phyloP scores from a whole-genome alignment of 2,329 filamentous ascomycete genomes.

The Coniosporium uncinatum region DNA sequence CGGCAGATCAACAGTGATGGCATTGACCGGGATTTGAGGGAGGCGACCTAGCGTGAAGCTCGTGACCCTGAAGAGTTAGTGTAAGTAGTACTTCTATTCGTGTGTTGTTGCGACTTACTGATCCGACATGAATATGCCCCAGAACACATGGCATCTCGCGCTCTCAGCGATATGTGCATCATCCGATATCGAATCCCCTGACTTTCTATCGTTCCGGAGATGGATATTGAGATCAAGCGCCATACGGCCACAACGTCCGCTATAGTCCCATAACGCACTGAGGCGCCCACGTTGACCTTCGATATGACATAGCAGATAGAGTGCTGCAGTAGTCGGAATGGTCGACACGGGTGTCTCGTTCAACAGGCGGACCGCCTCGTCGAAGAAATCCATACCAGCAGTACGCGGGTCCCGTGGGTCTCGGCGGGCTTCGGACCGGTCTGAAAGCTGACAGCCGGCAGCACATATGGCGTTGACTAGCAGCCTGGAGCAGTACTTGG shows the following conservation, averaged over 20 bases:
- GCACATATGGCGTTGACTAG: constrained; percentile 61
- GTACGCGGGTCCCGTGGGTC: constrained; percentile 56
- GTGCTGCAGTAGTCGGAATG: constrained; percentile 62
- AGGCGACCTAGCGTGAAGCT: constrained; percentile 12
- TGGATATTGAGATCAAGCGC: constrained; percentile 69
- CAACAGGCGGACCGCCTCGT: constrained; percentile 58
- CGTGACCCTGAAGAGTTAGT: constrained; percentile 7
- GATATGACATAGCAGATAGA: constrained; percentile 71
- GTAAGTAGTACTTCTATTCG: too few relatives aligned
- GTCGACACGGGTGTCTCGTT: constrained; percentile 49
- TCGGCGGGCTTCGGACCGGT: constrained; percentile 26
- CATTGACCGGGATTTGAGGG: constrained; percentile 10
- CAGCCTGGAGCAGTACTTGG: constrained; percentile 62
- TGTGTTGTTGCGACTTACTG: constrained; percentile 8
- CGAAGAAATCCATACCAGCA: constrained; percentile 70
- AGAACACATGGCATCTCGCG: constrained; percentile 10
- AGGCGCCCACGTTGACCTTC: constrained; percentile 70
- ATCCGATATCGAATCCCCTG: constrained; percentile 1
- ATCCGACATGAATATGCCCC: constrained; percentile 12
- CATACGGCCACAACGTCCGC: constrained; percentile 66
- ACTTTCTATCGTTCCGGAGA: constrained; percentile 10
- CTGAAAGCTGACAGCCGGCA: constrained; percentile 64
- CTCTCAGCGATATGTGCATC: constrained; percentile 2
- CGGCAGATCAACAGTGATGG: constrained; percentile 11
- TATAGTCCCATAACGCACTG: constrained; percentile 67